A percentile compares a stretch with the other conserved stretches of the same genome.
phyloP scores from a whole-genome alignment of 306 rosid genomes.

The Purshia tridentata region DNA sequence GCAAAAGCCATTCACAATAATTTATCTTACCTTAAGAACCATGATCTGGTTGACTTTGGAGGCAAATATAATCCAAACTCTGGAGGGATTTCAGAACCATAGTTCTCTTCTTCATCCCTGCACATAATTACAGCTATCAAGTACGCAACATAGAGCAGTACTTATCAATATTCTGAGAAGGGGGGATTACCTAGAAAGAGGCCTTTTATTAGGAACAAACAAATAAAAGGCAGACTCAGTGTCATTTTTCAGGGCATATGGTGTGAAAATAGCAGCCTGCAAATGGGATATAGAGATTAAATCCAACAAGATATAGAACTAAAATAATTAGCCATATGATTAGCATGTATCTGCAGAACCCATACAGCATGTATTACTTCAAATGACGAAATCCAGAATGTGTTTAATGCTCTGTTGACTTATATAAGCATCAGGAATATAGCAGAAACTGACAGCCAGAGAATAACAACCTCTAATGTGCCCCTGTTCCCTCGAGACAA shows the following conservation, averaged over 20 bases:
- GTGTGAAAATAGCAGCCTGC: constrained; percentile 80
- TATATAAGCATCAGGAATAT: neutral
- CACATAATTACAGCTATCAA: constrained; percentile 32
- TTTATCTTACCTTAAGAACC: constrained; percentile 80
- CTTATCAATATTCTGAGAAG: constrained; percentile 16
- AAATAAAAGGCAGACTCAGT: constrained; percentile 66
- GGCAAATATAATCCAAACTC: constrained; percentile 70
- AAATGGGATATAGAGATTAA: constrained; percentile 29
- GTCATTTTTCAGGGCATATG: constrained; percentile 76
- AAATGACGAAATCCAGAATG: neutral
- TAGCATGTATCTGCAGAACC: neutral
- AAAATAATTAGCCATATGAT: constrained; percentile 10
- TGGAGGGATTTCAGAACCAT: constrained; percentile 46
- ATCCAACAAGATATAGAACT: constrained; percentile 23
- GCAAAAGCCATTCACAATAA: constrained; percentile 19
- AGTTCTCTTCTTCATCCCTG: constrained; percentile 59
- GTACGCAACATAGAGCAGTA: constrained; percentile 22
- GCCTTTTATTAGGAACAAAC: constrained; percentile 59
- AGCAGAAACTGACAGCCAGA: neutral
- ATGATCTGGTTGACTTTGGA: constrained; percentile 68
- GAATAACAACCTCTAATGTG: constrained; percentile 69
- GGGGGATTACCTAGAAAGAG: constrained; percentile 55
- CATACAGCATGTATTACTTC: neutral
- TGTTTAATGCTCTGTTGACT: neutral
- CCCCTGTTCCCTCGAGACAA: constrained; percentile 80